Evolutionary conservation across 495 filamentous ascomycete species (phyloP), one percentile per base, ranked within the genome.

Genomic region (Annulohypoxylon stygium): DNA sequence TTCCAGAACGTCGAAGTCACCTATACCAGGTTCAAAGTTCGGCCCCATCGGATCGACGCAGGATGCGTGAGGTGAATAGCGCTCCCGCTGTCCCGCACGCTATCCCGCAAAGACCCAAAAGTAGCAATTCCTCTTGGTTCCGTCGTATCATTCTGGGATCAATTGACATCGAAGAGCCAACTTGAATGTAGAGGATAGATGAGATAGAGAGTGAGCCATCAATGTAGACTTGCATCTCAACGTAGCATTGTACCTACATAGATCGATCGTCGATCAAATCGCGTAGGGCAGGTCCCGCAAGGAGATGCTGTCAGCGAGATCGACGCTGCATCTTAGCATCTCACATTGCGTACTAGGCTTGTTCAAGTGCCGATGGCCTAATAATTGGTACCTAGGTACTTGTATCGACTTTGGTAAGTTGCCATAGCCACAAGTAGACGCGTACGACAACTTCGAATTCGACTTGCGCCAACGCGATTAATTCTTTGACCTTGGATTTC

Each of bases 31-130:
- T 90, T 93, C 39, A 86, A 85, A 85, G 75, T 89, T 90, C 76
- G 91, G 91, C 30, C 86, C 89, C 67, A 87, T 93, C 78, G 86
- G 85, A 76, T 88, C 87, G 30, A 91, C 89, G 73, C 88, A 88
- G 75, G 74, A 59, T 25, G 69, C 67, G 30, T 70, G 59, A 67
- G 45, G 7, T 50, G 58, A n/a, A 37, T 30, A 20, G 41, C 34
- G 26, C 41, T 69, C 62, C 54, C 34, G 54, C n/a, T 58, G 14
- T 36, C 50, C 33, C 33, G 39, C 51, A 55, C 63, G 10, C 47
- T 33, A 12, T 54, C 34, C 53, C 34, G 41, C 16, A 37, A 51
- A 47, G 55, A 51, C 23, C 33, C 41, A 48, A 18, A 18, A 12
- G 6, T 34, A 8, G 37, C 23, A 51, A n/a, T 30, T 25, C 6